Base-by-base conservation (phyloP, 805 yeast species). In the Saccharomycopsis sp. region DNA sequence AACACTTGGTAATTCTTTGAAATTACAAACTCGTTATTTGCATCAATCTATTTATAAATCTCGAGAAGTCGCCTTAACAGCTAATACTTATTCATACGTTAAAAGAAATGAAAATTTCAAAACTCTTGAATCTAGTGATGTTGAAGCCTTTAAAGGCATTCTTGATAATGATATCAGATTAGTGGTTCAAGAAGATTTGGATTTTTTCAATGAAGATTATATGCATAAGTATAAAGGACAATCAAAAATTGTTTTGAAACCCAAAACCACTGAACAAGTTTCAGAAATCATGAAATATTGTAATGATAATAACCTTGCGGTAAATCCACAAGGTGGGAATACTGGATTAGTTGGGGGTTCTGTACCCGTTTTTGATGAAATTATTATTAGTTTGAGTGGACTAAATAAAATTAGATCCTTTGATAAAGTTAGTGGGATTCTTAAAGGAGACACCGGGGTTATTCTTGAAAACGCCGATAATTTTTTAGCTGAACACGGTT, bases 241-340 rank as follows among this genome's bases (percentile, higher is more conserved):
- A 54, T 78, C 95, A 0, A 66, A 72, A 52, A 56, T 89, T 21
- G 87, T 86, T 1, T 66, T 88, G 49, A 84, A 80, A 58, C 97
- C 97, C 28, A 80, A 77, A 52, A 71, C 82, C 12, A 74, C 85
- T 2, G 76, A 79, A 47, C 88, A 88, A 58, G 79, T 89, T 14
- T 69, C 88, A 2, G 55, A 74, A 51, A 84, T 89, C 47, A 55
- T 89, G 55, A 76, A 74, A 57, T 80, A 86, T 61, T 85, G 95
- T 65, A 81, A 82, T 54, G 83, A 78, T 23, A 61, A 76, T 36
- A 73, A 70, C 45, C 60, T 88, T 21, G 95, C 96, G 0, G 76
- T 88, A 36, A 95, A 86, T 8, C 96, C 97, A 13, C 96, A 89
- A 62, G 96, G 96, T 56, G 97, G 97, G 51, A 88, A 89, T 61